Base-by-base conservation (phyloP, 1,284 basidiomycete species). In the Lignosus rhinocerotis region DNA sequence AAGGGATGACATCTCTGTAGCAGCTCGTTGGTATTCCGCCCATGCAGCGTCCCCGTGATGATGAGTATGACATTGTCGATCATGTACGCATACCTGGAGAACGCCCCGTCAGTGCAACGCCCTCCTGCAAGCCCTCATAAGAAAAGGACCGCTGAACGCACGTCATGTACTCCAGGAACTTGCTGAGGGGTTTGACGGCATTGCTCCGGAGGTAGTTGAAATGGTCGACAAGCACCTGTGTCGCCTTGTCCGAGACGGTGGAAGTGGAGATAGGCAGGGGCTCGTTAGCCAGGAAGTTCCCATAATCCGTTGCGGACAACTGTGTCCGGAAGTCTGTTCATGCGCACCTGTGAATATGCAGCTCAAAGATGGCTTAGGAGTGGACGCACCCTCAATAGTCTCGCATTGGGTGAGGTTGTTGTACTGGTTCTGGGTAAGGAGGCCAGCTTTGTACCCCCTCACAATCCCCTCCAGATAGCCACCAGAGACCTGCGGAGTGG, bases 31-130 rank as follows among this genome's bases (percentile, higher is more conserved):
- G 96, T 98, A 75, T 99, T 96, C 62, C 97, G 83, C 75, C 98
- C 96, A 71, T 99, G 96, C 41, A 99, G 78, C 1, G 96, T 99
- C 38, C 97, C 97, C 17, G 97, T 97, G 63, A 99, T 99, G 69
- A 99, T 84, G 51, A 99, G 83, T 62, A 99, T 91, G 70, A 99
- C 93, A 73, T 99, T 99, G 85, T 99, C 97, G 70, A 99, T 99
- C 97, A 99, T 99, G 78, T 99, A 99, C 31, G 88, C 93, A 72
- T 97, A 97, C 45, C 93, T 95, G 71, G 8, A 34, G 32, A 14
- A 17, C 44, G 45, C 34, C 53, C n/a, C 44, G 38, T 62, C 34
- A 56, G 63, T 63, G 44, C 61, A 55, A 31, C 16, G 4, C 9
- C 34, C 21, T 47, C 34, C 34, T 8, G 21, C 25, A 25, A 44